These are phyloP conservation scores for Myrica gale DNA, from an alignment of 306 rosid genomes.

Conservation along the genomic window DNA sequence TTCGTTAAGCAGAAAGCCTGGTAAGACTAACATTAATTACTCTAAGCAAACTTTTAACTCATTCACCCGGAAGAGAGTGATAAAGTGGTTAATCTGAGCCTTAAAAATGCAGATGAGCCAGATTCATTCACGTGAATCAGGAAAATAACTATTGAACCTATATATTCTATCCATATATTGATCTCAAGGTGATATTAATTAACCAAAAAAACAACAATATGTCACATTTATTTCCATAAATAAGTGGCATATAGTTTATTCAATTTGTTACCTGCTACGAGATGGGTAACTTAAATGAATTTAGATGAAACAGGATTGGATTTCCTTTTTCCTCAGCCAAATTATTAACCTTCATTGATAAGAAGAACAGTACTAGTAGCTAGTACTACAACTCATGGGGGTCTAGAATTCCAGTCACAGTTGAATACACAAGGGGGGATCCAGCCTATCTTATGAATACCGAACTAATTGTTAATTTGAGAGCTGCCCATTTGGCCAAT, in stretches of 20 bases:
- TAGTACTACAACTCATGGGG: too few relatives aligned
- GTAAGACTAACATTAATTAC: background rate
- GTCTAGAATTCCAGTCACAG: too few relatives aligned
- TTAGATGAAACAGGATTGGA: background rate
- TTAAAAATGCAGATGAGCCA: background rate
- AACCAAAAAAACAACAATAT: background rate
- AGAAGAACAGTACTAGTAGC: too few relatives aligned
- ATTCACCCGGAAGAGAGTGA: background rate
- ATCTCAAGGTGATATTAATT: conserved; percentile 3
- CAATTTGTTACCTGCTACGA: too few relatives aligned
- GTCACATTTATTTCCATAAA: background rate
- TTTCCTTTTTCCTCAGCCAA: background rate
- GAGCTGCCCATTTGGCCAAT: too few relatives aligned
- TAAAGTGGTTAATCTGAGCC: background rate
- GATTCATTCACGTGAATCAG: background rate
- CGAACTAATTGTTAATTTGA: too few relatives aligned
- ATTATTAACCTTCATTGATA: too few relatives aligned
- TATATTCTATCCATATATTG: background rate
- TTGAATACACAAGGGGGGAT: too few relatives aligned
- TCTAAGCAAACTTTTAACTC: background rate
- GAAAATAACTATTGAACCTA: background rate
- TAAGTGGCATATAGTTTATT: too few relatives aligned
- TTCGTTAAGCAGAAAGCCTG: background rate
- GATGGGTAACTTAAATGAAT: background rate
- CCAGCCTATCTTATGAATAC: too few relatives aligned